Base-by-base conservation (phyloP, 805 yeast genomes). In the Kodamaea kaohsiungensis region DNA sequence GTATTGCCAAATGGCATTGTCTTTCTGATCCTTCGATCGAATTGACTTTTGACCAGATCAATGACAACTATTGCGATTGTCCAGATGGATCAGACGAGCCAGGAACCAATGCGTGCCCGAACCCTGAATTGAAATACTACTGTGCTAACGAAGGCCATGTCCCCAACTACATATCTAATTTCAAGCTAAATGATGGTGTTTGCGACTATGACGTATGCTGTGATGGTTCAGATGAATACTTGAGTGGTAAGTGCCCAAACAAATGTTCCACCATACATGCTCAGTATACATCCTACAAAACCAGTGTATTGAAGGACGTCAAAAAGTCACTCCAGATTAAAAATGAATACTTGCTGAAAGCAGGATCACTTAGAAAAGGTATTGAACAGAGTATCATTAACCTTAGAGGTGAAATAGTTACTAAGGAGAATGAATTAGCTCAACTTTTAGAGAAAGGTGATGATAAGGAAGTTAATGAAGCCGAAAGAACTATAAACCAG, bases 21-120 rank as follows among this genome's bases (percentile, higher is more conserved):
- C 67, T 93, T 38, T 62, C 70, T 33, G 79, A 88, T 63, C 87
- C 95, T 0, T 79, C 82, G n/a, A 82, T 91, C 4, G 75, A 74
- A 17, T 70, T 93, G 16, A 76, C 85, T 42, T 75, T 76, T 50
- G 73, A 73, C 38, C 88, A 85, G 63, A 79, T 93, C 61, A 93
- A 93, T 67, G 98, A 95, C 68, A 88, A 91, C 61, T 87, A 80
- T 65, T 93, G 98, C 71, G 98, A 95, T 65, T 93, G 98, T 73
- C 98, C 98, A 0, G 99, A 95, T 71, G 98, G 98, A 0, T 85
- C 92, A 3, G 99, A 95, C 72, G 98, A 95, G 68, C 97, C 98
- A 0, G 98, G 98, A 0, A 93, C 98, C 0, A 75, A 87, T 40
- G 97, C 97, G 0, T 93, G 98, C 68, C 63, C 68, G 0, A 57